phyloP scores from a whole-genome alignment of 2,329 filamentous ascomycete species.

The Pezicula rhizophila region DNA sequence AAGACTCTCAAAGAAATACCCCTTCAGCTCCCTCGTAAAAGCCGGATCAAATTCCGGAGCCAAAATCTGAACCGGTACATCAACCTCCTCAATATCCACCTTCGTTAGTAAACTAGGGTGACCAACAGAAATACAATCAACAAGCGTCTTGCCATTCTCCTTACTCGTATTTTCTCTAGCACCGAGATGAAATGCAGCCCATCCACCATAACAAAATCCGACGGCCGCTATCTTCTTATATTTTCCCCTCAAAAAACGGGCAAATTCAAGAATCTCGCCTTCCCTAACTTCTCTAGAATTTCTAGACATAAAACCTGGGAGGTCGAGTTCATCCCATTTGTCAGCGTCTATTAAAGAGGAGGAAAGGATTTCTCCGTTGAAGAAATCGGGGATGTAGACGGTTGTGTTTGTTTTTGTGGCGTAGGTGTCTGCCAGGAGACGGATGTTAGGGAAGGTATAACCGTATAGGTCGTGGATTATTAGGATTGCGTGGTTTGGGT shows the following conservation, averaged over 20 bases:
- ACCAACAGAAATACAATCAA: slow-evolving; percentile 14
- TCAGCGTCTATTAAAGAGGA: slow-evolving; percentile 2
- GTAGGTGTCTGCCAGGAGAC: slow-evolving; percentile 41
- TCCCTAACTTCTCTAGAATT: slow-evolving; percentile 13
- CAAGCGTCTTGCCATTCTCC: slow-evolving; percentile 27
- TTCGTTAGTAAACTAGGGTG: slow-evolving; percentile 32
- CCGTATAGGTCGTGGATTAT: slow-evolving; percentile 35
- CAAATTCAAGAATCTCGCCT: slow-evolving; percentile 13
- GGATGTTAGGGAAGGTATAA: slow-evolving; percentile 38
- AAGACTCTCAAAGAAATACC: slow-evolving; percentile 33
- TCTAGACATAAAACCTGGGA: slow-evolving; percentile 7
- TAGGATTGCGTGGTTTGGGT: slow-evolving; percentile 29
- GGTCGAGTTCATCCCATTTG: slow-evolving; percentile 27
- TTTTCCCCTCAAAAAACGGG: slow-evolving; percentile 3
- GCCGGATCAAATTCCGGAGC: slow-evolving; percentile 41
- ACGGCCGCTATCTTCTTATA: slow-evolving; percentile 12
- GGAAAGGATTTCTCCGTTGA: slow-evolving; percentile 11
- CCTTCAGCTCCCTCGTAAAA: slow-evolving; percentile 41
- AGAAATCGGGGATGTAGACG: slow-evolving; percentile 34
- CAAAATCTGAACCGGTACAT: slow-evolving; percentile 44
- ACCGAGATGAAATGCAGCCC: slow-evolving; percentile 14
- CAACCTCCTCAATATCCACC: slow-evolving; percentile 38
- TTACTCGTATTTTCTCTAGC: slow-evolving; percentile 17
- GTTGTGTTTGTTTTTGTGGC: slow-evolving; percentile 38
- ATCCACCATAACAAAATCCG: slow-evolving; percentile 18